Evolutionary conservation across 2,329 filamentous ascomycete genomes (phyloP).

Genomic region (Cladosporium cucumerinum): DNA sequence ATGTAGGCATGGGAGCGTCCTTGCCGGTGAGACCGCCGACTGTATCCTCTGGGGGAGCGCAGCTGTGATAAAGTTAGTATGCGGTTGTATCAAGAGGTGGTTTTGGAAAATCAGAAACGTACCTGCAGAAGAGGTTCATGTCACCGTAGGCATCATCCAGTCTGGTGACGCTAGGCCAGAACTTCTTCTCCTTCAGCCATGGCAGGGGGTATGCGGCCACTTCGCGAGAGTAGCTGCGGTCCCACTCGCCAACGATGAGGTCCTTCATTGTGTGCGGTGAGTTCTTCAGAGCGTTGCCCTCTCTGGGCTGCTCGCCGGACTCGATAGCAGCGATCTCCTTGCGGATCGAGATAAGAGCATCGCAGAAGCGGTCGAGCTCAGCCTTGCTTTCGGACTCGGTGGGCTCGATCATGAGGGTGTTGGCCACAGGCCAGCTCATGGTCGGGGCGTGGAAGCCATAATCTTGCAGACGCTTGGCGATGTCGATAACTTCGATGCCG

Average conservation of each 20-base stretch:
- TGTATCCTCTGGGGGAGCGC: slow-evolving; percentile 69
- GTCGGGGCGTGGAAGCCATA: slow-evolving; percentile 97
- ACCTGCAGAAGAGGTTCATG: slow-evolving; percentile 87
- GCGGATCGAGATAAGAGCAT: slow-evolving; percentile 83
- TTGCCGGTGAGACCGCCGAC: slow-evolving; percentile 37
- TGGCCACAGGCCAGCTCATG: slow-evolving; percentile 93
- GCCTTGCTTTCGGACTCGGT: slow-evolving; percentile 90
- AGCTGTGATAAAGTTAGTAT: slow-evolving; percentile 39
- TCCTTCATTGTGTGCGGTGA: slow-evolving; percentile 82
- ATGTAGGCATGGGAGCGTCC: slow-evolving; percentile 32
- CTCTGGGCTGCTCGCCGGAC: slow-evolving; percentile 68
- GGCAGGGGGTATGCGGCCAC: slow-evolving; percentile 81
- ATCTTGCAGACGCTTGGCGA: slow-evolving; percentile 94
- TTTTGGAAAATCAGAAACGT: slow-evolving; percentile 11
- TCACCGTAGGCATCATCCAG: slow-evolving; percentile 90
- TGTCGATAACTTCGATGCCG: slow-evolving; percentile 86
- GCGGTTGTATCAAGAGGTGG: neutral
- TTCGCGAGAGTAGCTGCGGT: slow-evolving; percentile 75
- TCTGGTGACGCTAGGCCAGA: slow-evolving; percentile 86
- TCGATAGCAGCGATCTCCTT: slow-evolving; percentile 81
- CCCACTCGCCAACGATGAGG: slow-evolving; percentile 72
- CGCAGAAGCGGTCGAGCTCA: slow-evolving; percentile 89
- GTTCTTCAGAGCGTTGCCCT: slow-evolving; percentile 84
- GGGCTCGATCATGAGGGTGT: slow-evolving; percentile 97
- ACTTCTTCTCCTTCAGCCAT: slow-evolving; percentile 90